These are phyloP conservation scores for Irpex sp. DNA, from an alignment of 1,284 basidiomycete genomes.

Conservation along the genomic window DNA sequence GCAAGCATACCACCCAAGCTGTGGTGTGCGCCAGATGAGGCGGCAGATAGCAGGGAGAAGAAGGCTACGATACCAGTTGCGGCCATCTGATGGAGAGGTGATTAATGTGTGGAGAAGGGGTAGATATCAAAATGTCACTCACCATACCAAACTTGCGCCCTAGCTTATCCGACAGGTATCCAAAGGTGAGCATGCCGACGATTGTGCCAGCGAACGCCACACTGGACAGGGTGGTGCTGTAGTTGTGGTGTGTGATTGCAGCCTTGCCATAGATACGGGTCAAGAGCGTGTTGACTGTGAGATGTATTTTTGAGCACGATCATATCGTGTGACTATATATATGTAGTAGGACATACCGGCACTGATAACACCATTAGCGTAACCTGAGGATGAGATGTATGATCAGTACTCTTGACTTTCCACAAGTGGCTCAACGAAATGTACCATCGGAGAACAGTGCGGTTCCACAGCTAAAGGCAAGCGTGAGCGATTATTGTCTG, in stretches of 20 bases:
- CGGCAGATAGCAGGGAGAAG: slow-evolving; percentile 86
- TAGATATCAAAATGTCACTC: slow-evolving; percentile 26
- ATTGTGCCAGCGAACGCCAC: slow-evolving; percentile 87
- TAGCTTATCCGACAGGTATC: slow-evolving; percentile 86
- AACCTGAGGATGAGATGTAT: slow-evolving; percentile 54
- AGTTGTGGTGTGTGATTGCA: slow-evolving; percentile 55
- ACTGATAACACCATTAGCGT: slow-evolving; percentile 85
- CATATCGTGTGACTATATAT: neutral
- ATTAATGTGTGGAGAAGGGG: slow-evolving; percentile 9
- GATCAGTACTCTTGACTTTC: neutral
- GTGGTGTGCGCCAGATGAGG: slow-evolving; percentile 80
- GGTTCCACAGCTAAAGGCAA: slow-evolving; percentile 73
- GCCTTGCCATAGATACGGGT: slow-evolving; percentile 70
- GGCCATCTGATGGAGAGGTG: slow-evolving; percentile 58
- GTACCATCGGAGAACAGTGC: slow-evolving; percentile 89
- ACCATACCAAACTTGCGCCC: slow-evolving; percentile 93
- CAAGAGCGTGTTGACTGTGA: slow-evolving; percentile 54
- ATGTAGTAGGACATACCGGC: slow-evolving; percentile 55
- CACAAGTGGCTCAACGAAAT: neutral
- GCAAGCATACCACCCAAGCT: slow-evolving; percentile 77
- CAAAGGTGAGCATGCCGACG: slow-evolving; percentile 83
- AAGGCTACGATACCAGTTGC: slow-evolving; percentile 84
- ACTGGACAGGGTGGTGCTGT: slow-evolving; percentile 71
- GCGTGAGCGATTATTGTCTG: neutral
- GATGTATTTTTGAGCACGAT: neutral